Percentiles rank a stretch among this genome's conserved stretches.
Evolutionary conservation across 805 yeast genomes (phyloP).

Genomic region (Spencermartinsiella europaea): DNA sequence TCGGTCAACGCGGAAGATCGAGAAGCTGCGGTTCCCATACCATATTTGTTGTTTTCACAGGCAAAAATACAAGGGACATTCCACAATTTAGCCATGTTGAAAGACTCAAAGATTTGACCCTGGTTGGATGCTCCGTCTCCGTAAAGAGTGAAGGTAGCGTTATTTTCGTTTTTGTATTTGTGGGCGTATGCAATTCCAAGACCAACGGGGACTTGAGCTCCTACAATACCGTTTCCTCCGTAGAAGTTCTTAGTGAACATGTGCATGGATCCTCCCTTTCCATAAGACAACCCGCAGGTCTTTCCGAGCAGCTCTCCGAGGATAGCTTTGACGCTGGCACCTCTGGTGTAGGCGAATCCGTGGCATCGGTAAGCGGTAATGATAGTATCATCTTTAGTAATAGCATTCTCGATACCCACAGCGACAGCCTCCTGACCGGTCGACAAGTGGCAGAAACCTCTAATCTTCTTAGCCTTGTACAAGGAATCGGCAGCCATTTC

Average conservation of each 20-base stretch:
- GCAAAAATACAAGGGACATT: constrained; percentile 90
- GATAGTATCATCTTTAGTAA: constrained; percentile 75
- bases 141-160: constrained; percentile 82
- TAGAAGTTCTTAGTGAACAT: constrained; percentile 93
- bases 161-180: constrained; percentile 67
- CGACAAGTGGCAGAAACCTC: constrained; percentile 98
- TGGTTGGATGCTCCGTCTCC: constrained; percentile 99
- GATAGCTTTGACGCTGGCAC: constrained; percentile 83
- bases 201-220: constrained; percentile 98
- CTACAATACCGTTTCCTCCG: constrained; percentile 99
- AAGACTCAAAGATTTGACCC: constrained; percentile 97
- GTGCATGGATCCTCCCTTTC: constrained; percentile 99
- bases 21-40: constrained; percentile 98
- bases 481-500: constrained; percentile 98
- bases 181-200: constrained; percentile 98
- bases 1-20: constrained; percentile 96
- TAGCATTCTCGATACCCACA: constrained; percentile 95
- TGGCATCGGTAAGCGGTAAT: constrained; percentile 99
- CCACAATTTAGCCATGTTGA: constrained; percentile 99
- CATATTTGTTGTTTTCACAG: constrained; percentile 98
- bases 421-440: constrained; percentile 99
- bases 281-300: constrained; percentile 90
- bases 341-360: constrained; percentile 96
- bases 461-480: constrained; percentile 95
- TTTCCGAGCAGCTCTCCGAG: constrained; percentile 96